Evolutionary conservation across 78 protist genomes (phyloP), one percentile per base, ranked within the genome.

Genomic region (Emiliania huxleyi): DNA sequence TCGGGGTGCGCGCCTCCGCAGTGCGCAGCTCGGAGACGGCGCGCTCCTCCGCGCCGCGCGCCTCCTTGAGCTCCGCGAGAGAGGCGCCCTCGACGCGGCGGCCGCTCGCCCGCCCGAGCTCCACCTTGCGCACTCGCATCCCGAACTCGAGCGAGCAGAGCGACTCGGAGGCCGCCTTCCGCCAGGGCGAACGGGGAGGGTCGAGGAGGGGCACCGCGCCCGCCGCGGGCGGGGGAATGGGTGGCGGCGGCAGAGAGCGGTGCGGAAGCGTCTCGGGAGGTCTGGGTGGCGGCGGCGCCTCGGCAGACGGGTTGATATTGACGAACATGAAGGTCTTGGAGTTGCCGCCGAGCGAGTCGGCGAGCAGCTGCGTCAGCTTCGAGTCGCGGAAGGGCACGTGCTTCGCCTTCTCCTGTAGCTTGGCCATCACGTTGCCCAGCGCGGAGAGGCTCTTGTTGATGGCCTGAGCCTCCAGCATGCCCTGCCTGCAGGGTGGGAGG

Each of bases 341-440:
- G 33, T 83, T 44, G 46, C 90, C 90, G 81, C 81, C 87, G n/a
- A 92, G 56, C n/a, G 88, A 77, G 55, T 55, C 84, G 35, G 46
- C 83, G 40, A 90, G 92, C 35, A 56, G 92, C 43, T 33, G 44
- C 83, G 92, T 90, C 44, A 90, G 44, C 92, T 62, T 90, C 83
- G 92, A 90, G 92, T 69, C 35, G 2, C 83, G 79, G 55, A 8
- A 56, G 2, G 52, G 56, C 1, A 69, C 8, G 77, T 38, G 79
- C 23, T 38, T 40, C 91, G 69, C 40, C 91, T 55, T 55, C 73
- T 69, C 48, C 91, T 52, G 46, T 33, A 87, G 77, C 91, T 29
- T 40, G 23, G 55, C 38, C 42, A 87, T 46, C 11, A 87, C 91
- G 91, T 35, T 38, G 69, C 49, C 45, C 21, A 87, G 49, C 3